phyloP scores from a whole-genome alignment of 2,329 filamentous ascomycete genomes.

The Orbilia javanica region DNA sequence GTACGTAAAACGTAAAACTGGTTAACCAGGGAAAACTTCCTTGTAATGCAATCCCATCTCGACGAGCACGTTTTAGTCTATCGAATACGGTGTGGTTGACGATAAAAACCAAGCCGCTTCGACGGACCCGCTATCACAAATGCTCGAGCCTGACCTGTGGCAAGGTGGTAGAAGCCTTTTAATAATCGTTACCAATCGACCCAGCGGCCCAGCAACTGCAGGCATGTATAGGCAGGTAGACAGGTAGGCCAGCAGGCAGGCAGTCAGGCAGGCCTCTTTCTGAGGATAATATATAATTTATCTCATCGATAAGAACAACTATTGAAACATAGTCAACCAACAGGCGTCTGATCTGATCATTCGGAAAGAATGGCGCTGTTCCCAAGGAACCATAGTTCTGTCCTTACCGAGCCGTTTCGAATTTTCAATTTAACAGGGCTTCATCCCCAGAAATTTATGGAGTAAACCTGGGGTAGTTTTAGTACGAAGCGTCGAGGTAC shows the following conservation, averaged over 20 bases:
- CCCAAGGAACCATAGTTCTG: conserved; percentile 34
- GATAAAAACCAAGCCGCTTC: conserved; percentile 29
- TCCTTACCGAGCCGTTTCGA: conserved; percentile 55
- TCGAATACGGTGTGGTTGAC: conserved; percentile 42
- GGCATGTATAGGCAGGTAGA: too few relatives aligned
- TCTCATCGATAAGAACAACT: neutral
- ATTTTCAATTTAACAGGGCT: conserved; percentile 39
- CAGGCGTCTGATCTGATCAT: conserved; percentile 14
- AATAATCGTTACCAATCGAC: conserved; percentile 20
- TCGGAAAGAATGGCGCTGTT: conserved; percentile 45
- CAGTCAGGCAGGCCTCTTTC: too few relatives aligned
- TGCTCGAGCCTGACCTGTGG: conserved; percentile 16
- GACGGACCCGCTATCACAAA: conserved; percentile 28
- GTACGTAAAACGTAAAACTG: conserved; percentile 22
- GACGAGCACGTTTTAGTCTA: conserved; percentile 41
- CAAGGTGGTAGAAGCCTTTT: conserved; percentile 21
- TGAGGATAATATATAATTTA: conserved; percentile 5
- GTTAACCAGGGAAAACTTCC: conserved; percentile 41
- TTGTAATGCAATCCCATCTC: conserved; percentile 35
- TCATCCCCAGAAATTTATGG: conserved; percentile 48
- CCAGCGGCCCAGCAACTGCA: too few relatives aligned
- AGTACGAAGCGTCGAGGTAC: conserved; percentile 35
- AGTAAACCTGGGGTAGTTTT: conserved; percentile 57
- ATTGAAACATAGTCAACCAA: conserved; percentile 18
- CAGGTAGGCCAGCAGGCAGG: too few relatives aligned